Conservation (phyloP, 805 yeast species). For the Monosporozyma aerobia region DNA sequence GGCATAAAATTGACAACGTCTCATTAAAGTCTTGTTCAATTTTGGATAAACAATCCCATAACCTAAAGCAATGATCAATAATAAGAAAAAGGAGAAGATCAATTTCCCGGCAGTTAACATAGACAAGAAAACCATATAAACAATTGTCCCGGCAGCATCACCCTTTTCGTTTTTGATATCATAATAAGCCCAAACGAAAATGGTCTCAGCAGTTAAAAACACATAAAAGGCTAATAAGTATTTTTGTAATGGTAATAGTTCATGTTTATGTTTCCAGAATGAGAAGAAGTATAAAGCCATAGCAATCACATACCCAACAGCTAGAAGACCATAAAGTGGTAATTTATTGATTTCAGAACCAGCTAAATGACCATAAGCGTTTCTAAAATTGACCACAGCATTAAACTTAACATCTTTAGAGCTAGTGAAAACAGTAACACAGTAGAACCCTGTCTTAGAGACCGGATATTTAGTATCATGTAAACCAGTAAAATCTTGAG, state of each 20-base stretch:
- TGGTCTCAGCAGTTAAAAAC: conserved; percentile 74
- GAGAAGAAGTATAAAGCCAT: conserved; percentile 79
- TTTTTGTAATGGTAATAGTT: conserved; percentile 80
- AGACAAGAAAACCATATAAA: conserved; percentile 70
- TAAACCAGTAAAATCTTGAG: conserved; percentile 48
- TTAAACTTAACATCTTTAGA: conserved; percentile 38
- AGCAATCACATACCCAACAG: conserved; percentile 74
- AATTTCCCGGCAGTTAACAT: conserved; percentile 71
- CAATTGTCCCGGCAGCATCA: conserved; percentile 47
- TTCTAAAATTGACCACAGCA: conserved; percentile 74
- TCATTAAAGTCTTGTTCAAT: conserved; percentile 65
- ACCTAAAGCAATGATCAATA: conserved; percentile 80
- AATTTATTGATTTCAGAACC: conserved; percentile 89
- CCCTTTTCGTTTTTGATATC: conserved; percentile 68
- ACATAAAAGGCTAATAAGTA: conserved; percentile 80
- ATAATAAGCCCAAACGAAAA: conserved; percentile 85
- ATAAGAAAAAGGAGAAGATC: conserved; percentile 79
- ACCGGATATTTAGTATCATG: conserved; percentile 57
- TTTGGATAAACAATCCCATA: conserved; percentile 91
- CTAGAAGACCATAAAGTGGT: conserved; percentile 78
- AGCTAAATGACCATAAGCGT: conserved; percentile 81
- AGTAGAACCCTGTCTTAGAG: conserved; percentile 78
- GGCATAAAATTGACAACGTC: conserved; percentile 54
- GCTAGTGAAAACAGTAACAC: conserved; percentile 64
- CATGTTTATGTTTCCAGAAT: conserved; percentile 76